A percentile compares a stretch with the other conserved stretches of the same genome.
Conservation (phyloP, 192 early-diverging fungal genomes). For the Coemansia aciculifera region DNA sequence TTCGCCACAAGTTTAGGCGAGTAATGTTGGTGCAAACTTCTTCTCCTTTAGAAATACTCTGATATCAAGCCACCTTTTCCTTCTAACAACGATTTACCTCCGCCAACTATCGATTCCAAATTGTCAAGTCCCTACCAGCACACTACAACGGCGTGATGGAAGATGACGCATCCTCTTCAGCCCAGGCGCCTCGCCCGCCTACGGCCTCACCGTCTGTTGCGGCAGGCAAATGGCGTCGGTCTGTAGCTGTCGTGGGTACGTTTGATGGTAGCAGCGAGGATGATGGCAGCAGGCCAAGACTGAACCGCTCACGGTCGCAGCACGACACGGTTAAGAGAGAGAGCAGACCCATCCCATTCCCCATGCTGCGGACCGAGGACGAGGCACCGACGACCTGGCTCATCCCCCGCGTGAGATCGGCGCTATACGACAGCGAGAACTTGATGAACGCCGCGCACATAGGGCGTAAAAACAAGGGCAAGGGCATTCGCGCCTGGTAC, state of each 20-base stretch:
- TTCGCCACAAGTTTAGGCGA: neutral
- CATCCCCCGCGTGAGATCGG: slow-evolving; percentile 45
- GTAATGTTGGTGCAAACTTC: no score
- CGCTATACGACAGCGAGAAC: slow-evolving; percentile 43
- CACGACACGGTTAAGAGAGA: slow-evolving; percentile 11
- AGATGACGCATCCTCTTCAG: neutral
- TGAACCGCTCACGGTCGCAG: slow-evolving; percentile 25
- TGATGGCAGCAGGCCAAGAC: slow-evolving; percentile 2
- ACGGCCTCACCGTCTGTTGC: slow-evolving; percentile 2
- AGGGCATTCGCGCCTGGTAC: slow-evolving; percentile 48
- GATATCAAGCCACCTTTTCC: neutral
- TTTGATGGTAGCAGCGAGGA: slow-evolving; percentile 2
- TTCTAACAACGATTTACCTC: neutral
- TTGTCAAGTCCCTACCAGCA: neutral
- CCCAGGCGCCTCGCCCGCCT: neutral
- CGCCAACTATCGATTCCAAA: neutral
- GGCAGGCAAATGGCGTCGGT: slow-evolving; percentile 6
- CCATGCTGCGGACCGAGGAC: slow-evolving; percentile 42
- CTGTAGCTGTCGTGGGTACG: neutral
- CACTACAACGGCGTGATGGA: neutral
- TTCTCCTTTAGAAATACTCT: neutral
- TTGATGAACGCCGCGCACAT: slow-evolving; percentile 21
- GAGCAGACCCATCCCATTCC: slow-evolving; percentile 30
- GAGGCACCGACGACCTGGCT: slow-evolving; percentile 51
- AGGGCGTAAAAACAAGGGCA: slow-evolving; percentile 37